Base-by-base conservation (phyloP, 2,329 filamentous ascomycete species). In the Fusarium ramigenum region DNA sequence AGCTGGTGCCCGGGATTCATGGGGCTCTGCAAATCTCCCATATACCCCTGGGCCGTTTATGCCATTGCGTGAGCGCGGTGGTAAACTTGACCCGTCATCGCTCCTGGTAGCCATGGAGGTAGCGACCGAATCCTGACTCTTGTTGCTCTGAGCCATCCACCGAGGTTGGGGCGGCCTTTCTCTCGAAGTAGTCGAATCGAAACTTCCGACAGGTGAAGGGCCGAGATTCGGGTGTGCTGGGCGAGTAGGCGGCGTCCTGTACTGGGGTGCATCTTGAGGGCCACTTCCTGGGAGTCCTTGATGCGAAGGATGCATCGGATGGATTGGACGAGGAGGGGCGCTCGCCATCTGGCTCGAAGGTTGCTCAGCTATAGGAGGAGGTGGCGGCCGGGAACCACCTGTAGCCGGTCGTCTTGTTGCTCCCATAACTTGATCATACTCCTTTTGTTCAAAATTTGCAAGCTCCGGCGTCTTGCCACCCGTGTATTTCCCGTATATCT, bases 401-500 rank as follows among this genome's bases (percentile, higher is more conserved):
- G 69, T 72, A 23, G 77, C 82, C 16, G 82, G 81, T 46, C 83
- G 81, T 75, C 84, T 84, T 53, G 85, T 85, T 54, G 87, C 85
- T 47, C 92, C 93, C 39, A 93, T 85, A 50, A 98, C 89, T 75
- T 92, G 88, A 58, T 96, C 93, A 68, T 92, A 85, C 83, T 98
- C 95, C 68, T 88, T 89, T 58, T 90, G 87, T 76, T 96, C 93
- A 80, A 99, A 98, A 12, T 96, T 96, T 62, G 89, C 85, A 58
- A 99, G 86, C 66, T 93, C 89, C 5, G 96, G 96, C 37, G 90
- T 83, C 78, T 92, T 93, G 18, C 96, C 96, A 34, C 94, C 93
- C 2, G 96, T 98, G 80, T 98, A 99, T 83, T 98, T 99, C 77
- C 92, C 92, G 81, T 93, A 99, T 74, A 99, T 98, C 83, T 98